Base-by-base conservation (phyloP, 2,329 filamentous ascomycete genomes). In the Neonectria neomacrospora region DNA sequence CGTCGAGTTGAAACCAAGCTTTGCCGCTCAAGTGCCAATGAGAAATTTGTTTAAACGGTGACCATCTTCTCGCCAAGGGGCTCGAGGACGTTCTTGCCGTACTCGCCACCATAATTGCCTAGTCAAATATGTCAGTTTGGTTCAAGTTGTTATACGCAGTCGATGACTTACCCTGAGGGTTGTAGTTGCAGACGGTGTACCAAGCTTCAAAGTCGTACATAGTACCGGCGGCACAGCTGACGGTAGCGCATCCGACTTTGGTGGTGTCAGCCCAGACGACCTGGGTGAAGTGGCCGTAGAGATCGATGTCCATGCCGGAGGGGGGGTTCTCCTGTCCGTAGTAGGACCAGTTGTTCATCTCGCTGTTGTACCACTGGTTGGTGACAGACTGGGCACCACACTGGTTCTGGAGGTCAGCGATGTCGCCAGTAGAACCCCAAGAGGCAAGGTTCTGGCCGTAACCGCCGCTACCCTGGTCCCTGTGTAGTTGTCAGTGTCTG, bases 381-480 rank as follows among this genome's bases (percentile, higher is more conserved):
- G 89, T 92, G 75, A 95, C 89, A 70, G 91, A 88, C 67, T 86
- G 83, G 57, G 88, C 87, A 66, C 92, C 83, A 50, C 89, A 85
- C 64, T 78, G 79, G 69, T 90, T 83, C 65, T 74, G 66, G 64
- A 78, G 68, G 52, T 61, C 66, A 47, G 72, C 68, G 23, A 81
- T 77, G 50, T 81, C 70, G 39, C 72, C 78, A 28, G 78, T 77
- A 52, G 78, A 78, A 51, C 80, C 85, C 75, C 78, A 84, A 70
- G 90, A 89, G 74, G 92, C 95, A 63, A 98, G 90, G 86, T 98
- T 99, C 82, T 99, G 96, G 67, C 96, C 96, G 75, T 96, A 96
- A 47, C 85, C 83, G 58, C 88, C 88, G 54, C 81, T 83, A 66
- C 87, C 86, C 50, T 86, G 81, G 26, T 81, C 77, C 71, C 85